phyloP scores from a whole-genome alignment of 208 protist species.

The Leishmania turanica region DNA sequence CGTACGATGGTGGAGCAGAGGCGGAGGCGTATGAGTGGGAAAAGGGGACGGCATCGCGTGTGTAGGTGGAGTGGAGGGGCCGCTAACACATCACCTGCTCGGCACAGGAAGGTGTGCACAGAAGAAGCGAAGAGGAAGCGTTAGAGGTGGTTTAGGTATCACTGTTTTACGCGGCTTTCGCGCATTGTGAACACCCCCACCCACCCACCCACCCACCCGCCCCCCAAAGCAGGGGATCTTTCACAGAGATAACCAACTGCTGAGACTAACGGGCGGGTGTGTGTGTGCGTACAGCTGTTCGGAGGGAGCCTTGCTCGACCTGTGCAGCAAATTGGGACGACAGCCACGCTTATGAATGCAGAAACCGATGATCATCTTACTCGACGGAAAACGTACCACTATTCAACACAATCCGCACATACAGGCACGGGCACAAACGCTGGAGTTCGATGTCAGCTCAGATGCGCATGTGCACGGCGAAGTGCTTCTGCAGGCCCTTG shows the following conservation, averaged over 20 bases:
- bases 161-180: background rate
- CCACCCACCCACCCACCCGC: background rate
- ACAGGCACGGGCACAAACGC: background rate
- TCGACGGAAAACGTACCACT: background rate
- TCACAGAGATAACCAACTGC: background rate
- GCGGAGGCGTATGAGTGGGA: background rate
- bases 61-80: background rate
- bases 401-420: background rate
- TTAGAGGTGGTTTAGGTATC: background rate
- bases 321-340: background rate
- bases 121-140: background rate
- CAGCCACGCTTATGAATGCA: too few species aligned
- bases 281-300: too few species aligned
- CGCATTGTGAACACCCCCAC: too few species aligned
- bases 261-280: background rate
- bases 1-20: background rate
- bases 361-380: background rate
- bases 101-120: background rate
- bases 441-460: slow-evolving; percentile 9
- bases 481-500: slow-evolving; percentile 85
- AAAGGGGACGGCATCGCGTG: background rate
- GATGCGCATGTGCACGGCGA: slow-evolving; percentile 74
- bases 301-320: background rate
- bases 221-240: background rate
- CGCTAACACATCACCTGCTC: background rate